Base-by-base conservation (phyloP, 495 filamentous ascomycete genomes). In the Podospora fimiseda region DNA sequence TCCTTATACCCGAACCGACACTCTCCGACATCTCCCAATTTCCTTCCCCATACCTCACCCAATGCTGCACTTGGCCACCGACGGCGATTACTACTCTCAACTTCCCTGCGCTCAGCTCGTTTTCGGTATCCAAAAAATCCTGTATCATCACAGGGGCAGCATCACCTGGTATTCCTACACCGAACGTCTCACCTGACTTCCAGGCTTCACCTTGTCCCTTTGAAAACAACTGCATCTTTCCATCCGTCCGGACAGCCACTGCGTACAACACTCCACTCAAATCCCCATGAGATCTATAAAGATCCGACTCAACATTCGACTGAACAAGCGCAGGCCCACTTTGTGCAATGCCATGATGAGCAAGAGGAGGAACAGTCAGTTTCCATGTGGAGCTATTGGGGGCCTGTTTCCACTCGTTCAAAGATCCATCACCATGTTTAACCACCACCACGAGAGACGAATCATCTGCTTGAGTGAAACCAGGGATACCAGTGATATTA, bases 41-140 rank as follows among this genome's bases (percentile, higher is more conserved):
- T 11, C 56, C 56, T 27, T 50, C 40, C 4, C 43, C 56, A 0
- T 23, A 9, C n/a, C 56, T 41, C 39, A 24, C 13, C 60, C 60
- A 62, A 51, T 62, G 56, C 56, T 62, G 56, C 20, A 62, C 56
- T 3, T 30, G 23, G 3, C 60, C 60, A 39, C 57, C 50, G 2
- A 52, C 52, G 11, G 56, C 56, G 37, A 59, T 43, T 1, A 39
- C 50, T 4, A 59, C 37, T 39, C 58, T 56, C 22, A 62, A 59
- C 3, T 46, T 56, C 7, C 60, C 56, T 1, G 39, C 15, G 21
- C 39, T 55, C 0, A 22, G 39, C 50, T 62, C 60, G 38, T 59
- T 39, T 2, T n/a, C 23, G 2, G 56, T 57, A 23, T 38, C n/a
- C 42, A 49, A 36, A 14, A 38, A 59, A 50, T 56, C 56, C 42